Base-by-base conservation (phyloP, 2,329 filamentous ascomycete species). In the Fusarium torulosum region DNA sequence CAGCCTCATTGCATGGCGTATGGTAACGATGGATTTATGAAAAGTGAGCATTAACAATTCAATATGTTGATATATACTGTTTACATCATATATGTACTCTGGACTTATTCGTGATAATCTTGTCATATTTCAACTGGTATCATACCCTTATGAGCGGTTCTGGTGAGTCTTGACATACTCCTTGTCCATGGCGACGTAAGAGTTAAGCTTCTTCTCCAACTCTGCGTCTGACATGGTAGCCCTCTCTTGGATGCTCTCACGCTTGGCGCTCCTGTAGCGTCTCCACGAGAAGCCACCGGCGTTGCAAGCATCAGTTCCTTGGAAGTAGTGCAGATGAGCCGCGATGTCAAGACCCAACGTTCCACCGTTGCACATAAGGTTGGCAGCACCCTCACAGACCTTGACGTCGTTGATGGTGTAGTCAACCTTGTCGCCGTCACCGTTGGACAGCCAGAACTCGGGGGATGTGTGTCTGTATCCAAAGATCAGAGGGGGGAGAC, bases 381-480 rank as follows among this genome's bases (percentile, higher is more conserved):
- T 86, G 23, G 77, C 76, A 58, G 77, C 79, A 62, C 86, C 86
- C 15, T 75, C 59, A 78, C 86, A 88, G 23, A 83, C 76, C 49
- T 77, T 70, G 68, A 88, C 71, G 47, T 84, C 79, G 6, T 46
- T 55, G 31, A 81, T 64, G 14, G 69, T 63, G 70, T 84, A 84
- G 63, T 77, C 67, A 38, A 75, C 67, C 8, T 76, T 78, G 49
- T 65, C 20, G 3, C 58, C 72, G 17, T 52, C 52, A 17, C 80
- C 80, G 31, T 71, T 74, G 9, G 79, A 74, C 35, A 91, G 80
- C 83, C 86, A 92, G 78, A 88, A 92, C 81, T 93, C 91, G 2
- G 90, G 89, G 17, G 82, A 86, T n/a, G 87, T 85, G 76, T 93
- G 91, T 38, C 84, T 79, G 79, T 88, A 93, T 33, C 85, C 85